phyloP scores from a whole-genome alignment of 805 yeast genomes.

The Wickerhamiella allomyrinae region DNA sequence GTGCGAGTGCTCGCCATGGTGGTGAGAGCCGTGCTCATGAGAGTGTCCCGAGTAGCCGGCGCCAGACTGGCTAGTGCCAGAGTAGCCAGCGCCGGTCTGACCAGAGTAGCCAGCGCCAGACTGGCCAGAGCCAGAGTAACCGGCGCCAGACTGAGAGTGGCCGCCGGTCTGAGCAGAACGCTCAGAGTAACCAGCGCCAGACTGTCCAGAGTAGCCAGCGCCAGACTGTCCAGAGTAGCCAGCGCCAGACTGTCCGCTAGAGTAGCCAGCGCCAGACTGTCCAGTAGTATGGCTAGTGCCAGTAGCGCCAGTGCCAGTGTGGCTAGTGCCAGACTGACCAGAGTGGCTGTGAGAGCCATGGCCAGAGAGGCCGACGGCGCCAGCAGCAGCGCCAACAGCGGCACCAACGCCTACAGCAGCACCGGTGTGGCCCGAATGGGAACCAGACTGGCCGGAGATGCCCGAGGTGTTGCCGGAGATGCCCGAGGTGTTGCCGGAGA shows the following conservation, averaged over 20 bases:
- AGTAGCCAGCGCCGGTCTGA: neutral
- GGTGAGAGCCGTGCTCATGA: neutral
- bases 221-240: neutral
- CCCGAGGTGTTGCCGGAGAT: no score
- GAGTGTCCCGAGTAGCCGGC: neutral
- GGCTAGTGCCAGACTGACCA: neutral
- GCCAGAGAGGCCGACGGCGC: neutral
- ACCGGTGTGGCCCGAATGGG: no score
- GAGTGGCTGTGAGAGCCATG: neutral
- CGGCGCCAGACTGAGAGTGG: neutral
- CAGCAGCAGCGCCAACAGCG: no score
- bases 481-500: no score
- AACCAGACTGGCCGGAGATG: no score
- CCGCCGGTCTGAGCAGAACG: neutral
- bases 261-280: neutral
- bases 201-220: neutral
- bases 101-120: neutral
- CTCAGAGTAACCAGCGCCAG: neutral
- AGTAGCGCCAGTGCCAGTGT: neutral
- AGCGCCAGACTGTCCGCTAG: neutral
- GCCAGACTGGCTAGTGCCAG: neutral
- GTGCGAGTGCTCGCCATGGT: no score
- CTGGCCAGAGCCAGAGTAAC: neutral
- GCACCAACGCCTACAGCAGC: conserved; percentile 1
- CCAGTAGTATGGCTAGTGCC: neutral